A percentile compares a stretch with the other conserved stretches of the same genome.
These are phyloP conservation scores for Biscutella laevigata DNA, from an alignment of 441 rosid species.

Conservation along the genomic window DNA sequence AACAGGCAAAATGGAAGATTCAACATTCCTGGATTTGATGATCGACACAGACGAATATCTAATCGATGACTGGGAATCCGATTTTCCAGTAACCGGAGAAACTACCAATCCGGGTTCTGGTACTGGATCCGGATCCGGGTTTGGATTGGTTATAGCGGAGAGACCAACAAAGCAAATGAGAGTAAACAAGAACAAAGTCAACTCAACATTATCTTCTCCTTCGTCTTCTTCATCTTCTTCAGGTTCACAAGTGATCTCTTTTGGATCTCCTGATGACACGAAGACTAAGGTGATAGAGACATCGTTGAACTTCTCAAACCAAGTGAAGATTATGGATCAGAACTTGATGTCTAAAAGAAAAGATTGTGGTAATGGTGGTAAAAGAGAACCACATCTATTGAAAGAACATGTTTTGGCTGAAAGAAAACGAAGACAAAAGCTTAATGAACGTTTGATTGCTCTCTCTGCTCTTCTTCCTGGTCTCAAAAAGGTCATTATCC, in stretches of 20 bases:
- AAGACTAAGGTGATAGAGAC: slow-evolving; percentile 6
- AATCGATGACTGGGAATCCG: slow-evolving; percentile 25
- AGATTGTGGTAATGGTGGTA: slow-evolving; percentile 9
- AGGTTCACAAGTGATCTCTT: slow-evolving; percentile 20
- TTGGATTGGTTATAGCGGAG: background rate
- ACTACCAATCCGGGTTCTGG: background rate
- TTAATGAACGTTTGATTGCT: slow-evolving; percentile 29
- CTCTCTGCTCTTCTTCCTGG: slow-evolving; percentile 33
- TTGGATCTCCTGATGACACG: slow-evolving; percentile 17
- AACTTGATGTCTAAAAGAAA: slow-evolving; percentile 5
- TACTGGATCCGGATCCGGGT: background rate
- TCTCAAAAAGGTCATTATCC: slow-evolving; percentile 24
- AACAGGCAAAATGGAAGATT: slow-evolving; percentile 21
- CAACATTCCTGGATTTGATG: slow-evolving; percentile 24
- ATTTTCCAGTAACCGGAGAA: background rate
- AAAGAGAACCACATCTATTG: slow-evolving; percentile 22
- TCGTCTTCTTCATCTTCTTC: slow-evolving; percentile 19
- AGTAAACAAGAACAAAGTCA: background rate
- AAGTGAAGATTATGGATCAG: slow-evolving; percentile 4
- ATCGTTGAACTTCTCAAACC: slow-evolving; percentile 19
- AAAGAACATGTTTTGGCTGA: slow-evolving; percentile 33
- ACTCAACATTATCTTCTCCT: slow-evolving; percentile 17
- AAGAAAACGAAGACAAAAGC: slow-evolving; percentile 29
- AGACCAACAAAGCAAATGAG: slow-evolving; percentile 13
- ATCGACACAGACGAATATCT: slow-evolving; percentile 24